Conservation (phyloP, 257 asterid genomes). For the Fraxinus quadrangulata region DNA sequence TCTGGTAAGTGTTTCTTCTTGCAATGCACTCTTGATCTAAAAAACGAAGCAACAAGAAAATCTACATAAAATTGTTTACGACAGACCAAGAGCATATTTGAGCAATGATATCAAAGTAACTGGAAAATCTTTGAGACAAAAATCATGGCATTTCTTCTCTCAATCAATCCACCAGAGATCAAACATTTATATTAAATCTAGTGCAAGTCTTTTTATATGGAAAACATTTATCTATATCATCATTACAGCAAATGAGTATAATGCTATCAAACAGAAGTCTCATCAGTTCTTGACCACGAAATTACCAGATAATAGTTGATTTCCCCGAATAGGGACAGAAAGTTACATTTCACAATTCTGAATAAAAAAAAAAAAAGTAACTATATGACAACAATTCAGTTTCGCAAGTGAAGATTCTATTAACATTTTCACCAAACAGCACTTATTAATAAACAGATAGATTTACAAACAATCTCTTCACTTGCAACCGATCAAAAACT, state of each 20-base stretch:
- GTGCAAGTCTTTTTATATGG: not conserved
- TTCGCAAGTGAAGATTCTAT: not conserved
- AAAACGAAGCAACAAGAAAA: conserved; percentile 8
- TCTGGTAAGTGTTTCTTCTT: conserved; percentile 46
- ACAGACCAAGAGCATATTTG: conserved; percentile 5
- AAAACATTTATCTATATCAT: not conserved
- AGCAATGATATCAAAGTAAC: conserved; percentile 11
- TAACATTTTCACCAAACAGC: not conserved
- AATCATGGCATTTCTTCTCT: not conserved
- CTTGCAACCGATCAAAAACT: not conserved
- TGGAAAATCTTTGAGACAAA: not conserved
- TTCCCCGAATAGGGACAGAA: conserved; percentile 7
- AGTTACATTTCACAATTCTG: conserved; percentile 16
- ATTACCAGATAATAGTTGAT: conserved; percentile 10
- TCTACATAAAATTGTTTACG: conserved; percentile 17
- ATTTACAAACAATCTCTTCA: not conserved
- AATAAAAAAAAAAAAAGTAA: not conserved
- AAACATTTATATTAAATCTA: not conserved
- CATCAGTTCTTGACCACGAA: conserved; percentile 1
- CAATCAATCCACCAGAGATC: conserved; percentile 1
- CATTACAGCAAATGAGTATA: not conserved
- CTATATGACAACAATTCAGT: not conserved
- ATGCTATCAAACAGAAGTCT: not conserved
- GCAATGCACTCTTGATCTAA: conserved; percentile 32
- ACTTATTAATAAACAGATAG: not conserved